Percentiles rank a stretch among this genome's conserved stretches.
These are phyloP conservation scores for Hippophae gyantsensis DNA, from an alignment of 306 rosid genomes.

Conservation along the genomic window DNA sequence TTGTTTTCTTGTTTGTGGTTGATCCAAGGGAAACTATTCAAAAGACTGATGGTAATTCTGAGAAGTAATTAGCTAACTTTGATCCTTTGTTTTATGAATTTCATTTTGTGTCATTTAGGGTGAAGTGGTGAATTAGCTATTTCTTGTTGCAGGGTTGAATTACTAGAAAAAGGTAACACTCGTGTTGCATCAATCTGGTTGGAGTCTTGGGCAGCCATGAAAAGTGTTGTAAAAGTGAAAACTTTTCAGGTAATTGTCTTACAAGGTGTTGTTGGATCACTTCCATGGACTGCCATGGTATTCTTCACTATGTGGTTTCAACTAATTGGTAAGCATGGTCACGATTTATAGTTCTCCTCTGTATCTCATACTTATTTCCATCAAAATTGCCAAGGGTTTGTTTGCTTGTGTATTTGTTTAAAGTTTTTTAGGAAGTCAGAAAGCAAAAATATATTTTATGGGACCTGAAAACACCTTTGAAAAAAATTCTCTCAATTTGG, in stretches of 20 bases:
- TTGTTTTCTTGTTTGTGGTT: conserved; percentile 62
- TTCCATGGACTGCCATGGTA: conserved; percentile 99
- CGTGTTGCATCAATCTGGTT: conserved; percentile 52
- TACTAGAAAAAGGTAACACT: conserved; percentile 32
- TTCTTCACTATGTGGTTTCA: conserved; percentile 99
- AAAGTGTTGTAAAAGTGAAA: conserved; percentile 58
- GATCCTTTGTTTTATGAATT: background rate
- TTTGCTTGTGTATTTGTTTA: no score
- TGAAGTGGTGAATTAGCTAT: conserved; percentile 11
- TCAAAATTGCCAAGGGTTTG: background rate
- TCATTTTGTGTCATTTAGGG: background rate
- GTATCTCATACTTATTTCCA: background rate
- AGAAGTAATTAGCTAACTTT: conserved; percentile 33
- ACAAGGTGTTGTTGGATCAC: conserved; percentile 84
- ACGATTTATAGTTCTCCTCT: background rate
- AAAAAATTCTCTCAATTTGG: no score
- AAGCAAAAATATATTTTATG: no score
- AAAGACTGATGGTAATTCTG: conserved; percentile 27
- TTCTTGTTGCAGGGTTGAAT: conserved; percentile 38
- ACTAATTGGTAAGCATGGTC: conserved; percentile 58
- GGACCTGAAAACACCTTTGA: no score
- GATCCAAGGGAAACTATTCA: conserved; percentile 49
- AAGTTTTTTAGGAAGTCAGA: no score
- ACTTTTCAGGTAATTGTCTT: conserved; percentile 86
- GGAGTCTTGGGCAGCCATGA: conserved; percentile 75